Evolutionary conservation across 164 flowering plant genomes (phyloP), one percentile per base, ranked within the genome.

Genomic region (Annona squamosa): DNA sequence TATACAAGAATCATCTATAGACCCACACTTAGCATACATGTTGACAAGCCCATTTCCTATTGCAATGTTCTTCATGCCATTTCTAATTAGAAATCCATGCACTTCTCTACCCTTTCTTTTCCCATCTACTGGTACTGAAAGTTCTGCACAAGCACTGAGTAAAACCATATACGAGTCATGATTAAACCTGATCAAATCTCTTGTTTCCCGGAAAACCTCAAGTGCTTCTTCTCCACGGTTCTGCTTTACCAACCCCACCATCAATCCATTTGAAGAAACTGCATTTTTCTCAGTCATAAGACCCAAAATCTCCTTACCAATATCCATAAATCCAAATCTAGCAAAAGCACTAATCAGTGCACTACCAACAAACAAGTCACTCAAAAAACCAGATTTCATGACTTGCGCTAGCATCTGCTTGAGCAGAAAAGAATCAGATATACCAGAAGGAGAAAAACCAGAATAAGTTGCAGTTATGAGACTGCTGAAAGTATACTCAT

Each of bases 321-420:
- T 67, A 77, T 81, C 86, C 78, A 84, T 71, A 62, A 78, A 76
- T 4, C 97, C 95, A 71, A 81, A 76, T 80, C 81, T 86, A 1
- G 92, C 85, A 78, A 89, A 87, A 12, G 89, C 91, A 84, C 88
- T 89, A 46, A 90, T 87, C 74, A 94, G 77, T 71, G 97, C 98
- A 85, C 98, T 92, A 46, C 97, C 94, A 9, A 94, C 94, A 82
- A 87, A 90, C 56, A 91, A 77, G 82, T 94, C 93, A 65, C 76
- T 75, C 10, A 86, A 69, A 70, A 75, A 84, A 47, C 99, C 98
- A 70, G 86, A 84, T 75, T 88, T 90, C 41, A 72, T 44, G 17
- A 90, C 79, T 63, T 70, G 80, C n/a, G 85, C n/a, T n/a, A 91
- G 80, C 74, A 94, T 74, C 82, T 92, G 96, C 74, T 88, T 79